Evolutionary conservation across 1,139 yeast genomes (phyloP).

Genomic region (Pneumocystis murina): DNA sequence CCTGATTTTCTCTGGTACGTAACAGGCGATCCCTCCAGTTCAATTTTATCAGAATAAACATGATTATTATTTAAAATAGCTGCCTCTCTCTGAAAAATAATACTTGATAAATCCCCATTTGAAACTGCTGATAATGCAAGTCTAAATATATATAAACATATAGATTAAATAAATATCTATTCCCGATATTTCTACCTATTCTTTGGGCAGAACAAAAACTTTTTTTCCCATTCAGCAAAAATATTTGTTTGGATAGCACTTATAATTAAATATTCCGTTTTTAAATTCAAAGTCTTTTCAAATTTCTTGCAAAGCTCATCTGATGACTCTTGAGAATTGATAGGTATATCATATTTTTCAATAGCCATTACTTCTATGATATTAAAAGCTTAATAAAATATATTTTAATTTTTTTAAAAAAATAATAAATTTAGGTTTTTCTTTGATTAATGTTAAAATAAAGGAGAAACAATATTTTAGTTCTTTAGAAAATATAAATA

Average conservation of each 20-base stretch:
- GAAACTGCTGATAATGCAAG: constrained; percentile 1
- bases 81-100: background rate
- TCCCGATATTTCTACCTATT: background rate
- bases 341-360: background rate
- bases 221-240: background rate
- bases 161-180: background rate
- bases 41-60: constrained; percentile 46
- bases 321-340: background rate
- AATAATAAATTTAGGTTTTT: too few species aligned
- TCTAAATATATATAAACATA: background rate
- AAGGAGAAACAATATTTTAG: too few species aligned
- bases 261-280: background rate
- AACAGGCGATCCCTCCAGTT: constrained; percentile 52
- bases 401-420: background rate
- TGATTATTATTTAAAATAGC: constrained; percentile 11
- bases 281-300: background rate
- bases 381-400: background rate
- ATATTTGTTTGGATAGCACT: background rate
- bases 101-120: background rate
- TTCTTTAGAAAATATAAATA: too few species aligned
- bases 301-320: background rate
- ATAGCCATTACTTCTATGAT: background rate
- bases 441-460: too few species aligned
- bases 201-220: background rate
- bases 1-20: constrained; percentile 65